These are phyloP conservation scores for Selaginella tamariscina DNA, from an alignment of 75 land plant species.

Conservation along the genomic window DNA sequence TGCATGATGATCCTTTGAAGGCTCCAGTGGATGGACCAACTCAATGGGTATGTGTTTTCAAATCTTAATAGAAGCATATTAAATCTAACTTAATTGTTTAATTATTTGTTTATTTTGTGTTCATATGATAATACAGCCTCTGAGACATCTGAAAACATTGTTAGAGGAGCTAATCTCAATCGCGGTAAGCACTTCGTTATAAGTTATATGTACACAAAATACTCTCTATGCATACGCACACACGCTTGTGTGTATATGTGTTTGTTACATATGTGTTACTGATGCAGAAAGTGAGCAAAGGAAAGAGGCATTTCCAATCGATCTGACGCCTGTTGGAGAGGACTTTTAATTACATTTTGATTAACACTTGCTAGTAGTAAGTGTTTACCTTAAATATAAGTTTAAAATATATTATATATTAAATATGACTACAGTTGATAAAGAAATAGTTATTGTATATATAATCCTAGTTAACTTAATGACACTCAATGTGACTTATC, in stretches of 20 bases:
- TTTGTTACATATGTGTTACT: not conserved
- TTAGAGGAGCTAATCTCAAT: slow-evolving; percentile 82
- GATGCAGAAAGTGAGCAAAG: slow-evolving; percentile 67
- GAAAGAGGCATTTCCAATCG: slow-evolving; percentile 60
- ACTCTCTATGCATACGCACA: not conserved
- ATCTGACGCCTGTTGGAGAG: slow-evolving; percentile 32
- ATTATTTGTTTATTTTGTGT: not conserved
- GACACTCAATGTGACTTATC: too few relatives aligned
- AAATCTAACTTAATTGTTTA: not conserved
- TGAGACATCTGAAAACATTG: slow-evolving; percentile 69
- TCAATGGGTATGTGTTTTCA: slow-evolving; percentile 61
- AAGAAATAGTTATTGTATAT: too few relatives aligned
- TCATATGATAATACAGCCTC: slow-evolving; percentile 32
- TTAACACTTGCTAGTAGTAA: too few relatives aligned
- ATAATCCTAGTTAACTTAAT: too few relatives aligned
- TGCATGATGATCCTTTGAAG: slow-evolving; percentile 77
- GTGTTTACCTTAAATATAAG: too few relatives aligned
- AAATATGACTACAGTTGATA: too few relatives aligned
- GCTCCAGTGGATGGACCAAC: slow-evolving; percentile 98
- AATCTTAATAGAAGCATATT: not conserved
- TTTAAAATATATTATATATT: too few relatives aligned
- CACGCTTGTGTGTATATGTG: not conserved
- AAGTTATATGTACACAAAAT: not conserved
- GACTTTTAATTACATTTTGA: not conserved
- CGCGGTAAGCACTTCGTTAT: slow-evolving; percentile 35